phyloP scores from a whole-genome alignment of 805 yeast species.

The Nakazawaea ernobii region DNA sequence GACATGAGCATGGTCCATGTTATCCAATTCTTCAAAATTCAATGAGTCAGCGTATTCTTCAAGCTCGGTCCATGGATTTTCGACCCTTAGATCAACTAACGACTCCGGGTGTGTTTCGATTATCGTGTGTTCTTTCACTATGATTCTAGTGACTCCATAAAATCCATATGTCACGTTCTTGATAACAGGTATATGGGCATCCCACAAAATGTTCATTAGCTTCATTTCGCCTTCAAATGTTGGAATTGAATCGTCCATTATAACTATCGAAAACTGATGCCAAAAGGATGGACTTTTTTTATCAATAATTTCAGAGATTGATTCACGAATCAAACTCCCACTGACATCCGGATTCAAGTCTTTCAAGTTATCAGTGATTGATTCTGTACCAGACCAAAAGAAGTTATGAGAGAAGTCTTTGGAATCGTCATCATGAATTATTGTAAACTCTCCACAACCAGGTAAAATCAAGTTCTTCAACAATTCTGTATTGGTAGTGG shows the following conservation, averaged over 20 bases:
- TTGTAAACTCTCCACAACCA: slow-evolving; percentile 50
- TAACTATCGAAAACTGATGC: slow-evolving; percentile 43
- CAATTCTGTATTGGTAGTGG: slow-evolving; percentile 57
- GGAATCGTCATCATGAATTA: slow-evolving; percentile 38
- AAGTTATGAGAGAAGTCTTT: slow-evolving; percentile 54
- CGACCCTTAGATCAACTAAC: slow-evolving; percentile 61
- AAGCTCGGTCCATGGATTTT: slow-evolving; percentile 68
- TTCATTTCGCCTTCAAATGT: slow-evolving; percentile 16
- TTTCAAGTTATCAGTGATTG: slow-evolving; percentile 33
- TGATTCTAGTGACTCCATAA: slow-evolving; percentile 53
- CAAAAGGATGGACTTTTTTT: slow-evolving; percentile 28
- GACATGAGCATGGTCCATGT: slow-evolving; percentile 48
- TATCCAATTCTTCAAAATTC: slow-evolving; percentile 40
- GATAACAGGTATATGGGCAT: slow-evolving; percentile 47
- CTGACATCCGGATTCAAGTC: slow-evolving; percentile 59
- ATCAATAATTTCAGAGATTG: slow-evolving; percentile 1
- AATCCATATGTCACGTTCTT: slow-evolving; percentile 52
- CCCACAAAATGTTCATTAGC: slow-evolving; percentile 35
- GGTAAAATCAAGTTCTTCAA: slow-evolving; percentile 77
- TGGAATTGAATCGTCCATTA: slow-evolving; percentile 33
- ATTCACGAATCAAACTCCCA: slow-evolving; percentile 24
- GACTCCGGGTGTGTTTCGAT: slow-evolving; percentile 69
- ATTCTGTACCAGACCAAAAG: slow-evolving; percentile 15
- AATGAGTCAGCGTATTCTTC: slow-evolving; percentile 41
- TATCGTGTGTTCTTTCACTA: slow-evolving; percentile 54